phyloP scores from a whole-genome alignment of 1,139 yeast genomes.

The Debaryomyces subglobosus region DNA sequence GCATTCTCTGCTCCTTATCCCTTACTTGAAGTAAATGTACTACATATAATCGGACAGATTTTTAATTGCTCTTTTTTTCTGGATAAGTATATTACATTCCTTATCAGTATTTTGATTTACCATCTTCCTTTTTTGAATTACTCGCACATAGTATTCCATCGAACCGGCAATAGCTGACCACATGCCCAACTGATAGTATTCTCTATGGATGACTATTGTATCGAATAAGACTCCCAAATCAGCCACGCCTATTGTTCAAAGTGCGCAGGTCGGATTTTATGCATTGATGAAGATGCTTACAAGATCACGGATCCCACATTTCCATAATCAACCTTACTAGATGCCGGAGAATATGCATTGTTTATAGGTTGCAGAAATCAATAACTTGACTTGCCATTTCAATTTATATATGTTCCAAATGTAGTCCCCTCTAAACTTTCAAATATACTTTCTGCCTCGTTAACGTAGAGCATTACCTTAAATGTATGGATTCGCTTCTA shows the following conservation, averaged over 20 bases:
- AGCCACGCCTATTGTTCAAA: neutral
- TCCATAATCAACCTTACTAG: neutral
- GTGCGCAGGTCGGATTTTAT: neutral
- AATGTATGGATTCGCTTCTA: neutral
- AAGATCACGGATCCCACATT: neutral
- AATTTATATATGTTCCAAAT: neutral
- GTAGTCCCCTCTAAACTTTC: neutral
- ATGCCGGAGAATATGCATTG: neutral
- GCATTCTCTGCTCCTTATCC: neutral
- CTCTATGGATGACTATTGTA: neutral
- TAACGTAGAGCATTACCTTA: neutral
- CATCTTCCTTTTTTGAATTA: neutral
- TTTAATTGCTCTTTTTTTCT: neutral
- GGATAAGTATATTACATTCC: neutral
- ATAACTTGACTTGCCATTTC: neutral
- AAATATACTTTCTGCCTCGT: neutral
- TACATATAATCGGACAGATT: neutral
- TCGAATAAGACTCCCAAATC: neutral
- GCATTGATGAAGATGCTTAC: neutral
- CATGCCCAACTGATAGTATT: neutral
- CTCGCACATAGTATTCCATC: neutral
- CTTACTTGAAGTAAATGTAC: neutral
- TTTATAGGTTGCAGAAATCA: neutral
- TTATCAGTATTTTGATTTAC: neutral
- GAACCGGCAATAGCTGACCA: neutral